Conservation (phyloP, 2,329 filamentous ascomycete species). For the Talaromyces sp. region DNA sequence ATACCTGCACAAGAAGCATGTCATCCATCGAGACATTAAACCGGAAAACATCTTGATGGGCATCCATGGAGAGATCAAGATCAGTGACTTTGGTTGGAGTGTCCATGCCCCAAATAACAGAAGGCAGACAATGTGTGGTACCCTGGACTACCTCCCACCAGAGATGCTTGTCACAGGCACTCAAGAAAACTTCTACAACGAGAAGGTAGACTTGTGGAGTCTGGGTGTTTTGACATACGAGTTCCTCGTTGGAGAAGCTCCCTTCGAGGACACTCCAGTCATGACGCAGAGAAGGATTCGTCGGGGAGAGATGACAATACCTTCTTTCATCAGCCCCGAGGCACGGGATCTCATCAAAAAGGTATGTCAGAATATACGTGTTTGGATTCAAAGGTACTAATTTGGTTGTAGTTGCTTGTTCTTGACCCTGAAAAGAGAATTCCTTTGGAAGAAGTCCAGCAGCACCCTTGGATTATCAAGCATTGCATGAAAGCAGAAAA, state of each 20-base stretch:
- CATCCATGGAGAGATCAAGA: conserved; percentile 96
- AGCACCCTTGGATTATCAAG: conserved; percentile 95
- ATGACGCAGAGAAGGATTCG: conserved; percentile 92
- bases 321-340: conserved; percentile 83
- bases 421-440: conserved; percentile 92
- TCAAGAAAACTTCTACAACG: conserved; percentile 82
- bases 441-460: conserved; percentile 78
- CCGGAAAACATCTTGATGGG: conserved; percentile 95
- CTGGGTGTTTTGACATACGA: conserved; percentile 93
- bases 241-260: conserved; percentile 91
- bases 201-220: conserved; percentile 96
- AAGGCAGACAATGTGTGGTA: conserved; percentile 92
- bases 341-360: conserved; percentile 88
- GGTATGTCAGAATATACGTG: conserved; percentile 41
- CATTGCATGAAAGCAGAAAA: conserved; percentile 65
- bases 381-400: conserved; percentile 8
- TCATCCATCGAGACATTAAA: conserved; percentile 97
- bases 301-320: conserved; percentile 85
- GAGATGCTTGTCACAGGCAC: conserved; percentile 89
- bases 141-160: conserved; percentile 91
- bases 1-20: conserved; percentile 93
- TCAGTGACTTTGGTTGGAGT: conserved; percentile 97
- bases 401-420: conserved; percentile 63
- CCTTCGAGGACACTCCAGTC: conserved; percentile 90
- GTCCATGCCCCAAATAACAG: conserved; percentile 95